These are phyloP conservation scores for Erysiphe neolycopersici DNA, from an alignment of 2,329 filamentous ascomycete genomes.

Conservation along the genomic window DNA sequence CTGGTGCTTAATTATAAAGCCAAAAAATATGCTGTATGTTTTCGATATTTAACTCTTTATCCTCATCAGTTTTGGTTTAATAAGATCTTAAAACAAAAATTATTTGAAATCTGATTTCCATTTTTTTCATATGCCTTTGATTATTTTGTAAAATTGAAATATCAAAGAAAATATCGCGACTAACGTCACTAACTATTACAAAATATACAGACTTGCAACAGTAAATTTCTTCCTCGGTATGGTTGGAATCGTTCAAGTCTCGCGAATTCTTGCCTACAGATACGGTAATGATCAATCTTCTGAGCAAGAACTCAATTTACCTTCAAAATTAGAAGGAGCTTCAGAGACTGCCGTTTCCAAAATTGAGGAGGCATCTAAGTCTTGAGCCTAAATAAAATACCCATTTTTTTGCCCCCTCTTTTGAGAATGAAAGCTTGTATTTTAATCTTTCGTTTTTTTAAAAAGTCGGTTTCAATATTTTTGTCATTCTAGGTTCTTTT, in stretches of 20 bases:
- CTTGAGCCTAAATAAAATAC: not conserved
- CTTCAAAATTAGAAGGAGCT: not conserved
- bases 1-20: slow-evolving; percentile 95
- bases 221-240: slow-evolving; percentile 96
- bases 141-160: not conserved
- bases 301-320: not conserved
- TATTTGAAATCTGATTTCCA: not conserved
- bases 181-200: not conserved
- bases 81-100: not conserved
- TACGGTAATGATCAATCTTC: slow-evolving; percentile 23
- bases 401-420: too few relatives aligned
- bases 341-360: slow-evolving; percentile 11
- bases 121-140: not conserved
- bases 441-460: too few relatives aligned
- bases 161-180: not conserved
- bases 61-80: not conserved
- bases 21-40: slow-evolving; percentile 63
- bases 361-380: not conserved
- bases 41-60: slow-evolving; percentile 3
- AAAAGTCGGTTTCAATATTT: too few relatives aligned
- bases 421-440: too few relatives aligned
- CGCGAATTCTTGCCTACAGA: slow-evolving; percentile 45
- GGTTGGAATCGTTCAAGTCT: slow-evolving; percentile 61
- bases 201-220: slow-evolving; percentile 40
- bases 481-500: too few relatives aligned